Percentiles rank a stretch among this genome's conserved stretches.
Conservation (phyloP, 1,139 yeast genomes). For the Hansenula anomala region DNA sequence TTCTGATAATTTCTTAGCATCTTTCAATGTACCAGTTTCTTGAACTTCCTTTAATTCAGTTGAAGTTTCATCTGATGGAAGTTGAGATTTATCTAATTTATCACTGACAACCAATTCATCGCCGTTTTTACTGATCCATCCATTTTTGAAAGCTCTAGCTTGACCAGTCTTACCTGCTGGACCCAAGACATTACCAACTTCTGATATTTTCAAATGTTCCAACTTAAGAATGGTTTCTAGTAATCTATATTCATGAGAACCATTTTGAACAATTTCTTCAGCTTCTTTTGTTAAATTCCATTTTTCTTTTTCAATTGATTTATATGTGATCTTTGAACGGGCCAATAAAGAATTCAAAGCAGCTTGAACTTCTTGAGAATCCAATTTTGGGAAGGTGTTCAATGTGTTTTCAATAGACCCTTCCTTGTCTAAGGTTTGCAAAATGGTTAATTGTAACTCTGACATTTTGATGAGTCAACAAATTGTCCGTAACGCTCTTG, state of each 20-base stretch:
- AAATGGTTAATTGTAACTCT: slow-evolving; percentile 38
- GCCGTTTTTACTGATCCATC: slow-evolving; percentile 90
- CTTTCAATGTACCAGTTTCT: slow-evolving; percentile 49
- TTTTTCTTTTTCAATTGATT: slow-evolving; percentile 68
- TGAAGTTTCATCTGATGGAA: slow-evolving; percentile 67
- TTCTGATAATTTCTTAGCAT: slow-evolving; percentile 70
- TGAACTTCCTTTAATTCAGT: slow-evolving; percentile 54
- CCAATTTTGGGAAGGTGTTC: slow-evolving; percentile 46
- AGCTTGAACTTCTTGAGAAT: slow-evolving; percentile 57
- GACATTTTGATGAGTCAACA: slow-evolving; percentile 23
- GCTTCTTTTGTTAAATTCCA: slow-evolving; percentile 85
- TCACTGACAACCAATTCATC: slow-evolving; percentile 63
- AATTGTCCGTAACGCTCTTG: no score
- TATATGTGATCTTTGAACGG: slow-evolving; percentile 72
- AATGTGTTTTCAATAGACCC: slow-evolving; percentile 65
- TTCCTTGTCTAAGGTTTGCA: slow-evolving; percentile 55
- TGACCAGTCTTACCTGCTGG: slow-evolving; percentile 87
- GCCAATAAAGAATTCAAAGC: slow-evolving; percentile 86
- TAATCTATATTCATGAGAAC: slow-evolving; percentile 88
- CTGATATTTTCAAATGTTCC: slow-evolving; percentile 78
- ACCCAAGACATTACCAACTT: slow-evolving; percentile 75
- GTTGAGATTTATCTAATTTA: slow-evolving; percentile 30
- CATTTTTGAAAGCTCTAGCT: slow-evolving; percentile 97
- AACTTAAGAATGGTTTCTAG: slow-evolving; percentile 71
- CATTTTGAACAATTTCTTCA: slow-evolving; percentile 65